Conservation (phyloP, 306 rosid species). For the Trichosanthes cucumerina region DNA sequence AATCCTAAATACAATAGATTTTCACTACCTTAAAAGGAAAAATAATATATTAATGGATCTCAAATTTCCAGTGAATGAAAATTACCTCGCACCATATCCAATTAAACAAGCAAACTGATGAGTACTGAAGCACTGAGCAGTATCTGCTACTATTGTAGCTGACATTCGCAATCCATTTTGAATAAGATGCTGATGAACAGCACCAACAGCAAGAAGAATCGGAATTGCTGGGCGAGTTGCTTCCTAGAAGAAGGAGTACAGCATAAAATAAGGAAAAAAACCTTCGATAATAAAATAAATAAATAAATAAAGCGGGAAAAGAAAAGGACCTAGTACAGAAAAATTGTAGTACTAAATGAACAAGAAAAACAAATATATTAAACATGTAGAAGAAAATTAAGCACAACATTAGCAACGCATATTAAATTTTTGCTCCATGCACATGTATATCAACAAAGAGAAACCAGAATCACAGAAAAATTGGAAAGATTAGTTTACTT, state of each 20-base stretch:
- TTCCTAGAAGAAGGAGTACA: constrained; percentile 36
- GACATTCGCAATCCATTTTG: constrained; percentile 88
- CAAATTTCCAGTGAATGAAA: constrained; percentile 11
- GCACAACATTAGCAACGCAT: neutral
- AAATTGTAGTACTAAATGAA: neutral
- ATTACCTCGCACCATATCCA: constrained; percentile 99
- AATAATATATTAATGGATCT: neutral
- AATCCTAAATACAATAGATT: neutral
- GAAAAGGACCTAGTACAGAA: neutral
- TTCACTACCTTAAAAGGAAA: neutral
- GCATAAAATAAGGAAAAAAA: constrained; percentile 6
- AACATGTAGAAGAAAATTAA: neutral
- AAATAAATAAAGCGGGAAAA: neutral
- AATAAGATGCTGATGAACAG: constrained; percentile 97
- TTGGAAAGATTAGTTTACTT: neutral
- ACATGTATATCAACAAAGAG: neutral
- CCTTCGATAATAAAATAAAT: neutral
- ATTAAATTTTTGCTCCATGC: neutral
- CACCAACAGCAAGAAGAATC: constrained; percentile 92
- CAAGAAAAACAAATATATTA: neutral
- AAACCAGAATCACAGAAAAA: neutral
- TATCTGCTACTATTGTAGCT: constrained; percentile 79
- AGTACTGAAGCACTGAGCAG: constrained; percentile 99
- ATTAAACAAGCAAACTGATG: constrained; percentile 97
- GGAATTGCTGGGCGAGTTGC: constrained; percentile 95